phyloP scores from a whole-genome alignment of 345 rosid genomes.

The Lepidium didymum region DNA sequence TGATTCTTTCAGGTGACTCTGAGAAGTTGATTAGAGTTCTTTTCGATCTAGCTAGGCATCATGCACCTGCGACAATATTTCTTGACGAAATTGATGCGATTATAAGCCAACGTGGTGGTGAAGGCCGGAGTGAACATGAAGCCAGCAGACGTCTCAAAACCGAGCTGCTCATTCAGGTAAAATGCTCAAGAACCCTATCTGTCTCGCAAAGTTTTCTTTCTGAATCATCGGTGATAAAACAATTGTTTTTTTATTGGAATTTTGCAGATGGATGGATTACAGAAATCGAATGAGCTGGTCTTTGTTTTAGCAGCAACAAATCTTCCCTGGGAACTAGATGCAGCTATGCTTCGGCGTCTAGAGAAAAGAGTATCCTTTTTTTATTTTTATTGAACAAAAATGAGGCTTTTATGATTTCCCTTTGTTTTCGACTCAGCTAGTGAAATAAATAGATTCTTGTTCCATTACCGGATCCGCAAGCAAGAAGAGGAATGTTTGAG shows the following conservation, averaged over 20 bases:
- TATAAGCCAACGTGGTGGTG: slow-evolving; percentile 97
- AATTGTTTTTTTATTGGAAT: neutral
- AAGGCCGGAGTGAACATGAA: slow-evolving; percentile 94
- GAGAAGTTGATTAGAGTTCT: slow-evolving; percentile 89
- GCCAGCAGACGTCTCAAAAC: slow-evolving; percentile 98
- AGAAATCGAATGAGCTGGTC: slow-evolving; percentile 73
- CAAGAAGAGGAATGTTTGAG: slow-evolving; percentile 89
- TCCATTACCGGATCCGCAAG: slow-evolving; percentile 93
- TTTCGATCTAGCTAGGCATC: slow-evolving; percentile 96
- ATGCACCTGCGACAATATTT: slow-evolving; percentile 93
- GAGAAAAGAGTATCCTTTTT: slow-evolving; percentile 92
- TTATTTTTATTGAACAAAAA: neutral
- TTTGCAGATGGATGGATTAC: slow-evolving; percentile 96
- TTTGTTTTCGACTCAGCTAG: slow-evolving; percentile 29
- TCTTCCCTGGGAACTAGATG: slow-evolving; percentile 98
- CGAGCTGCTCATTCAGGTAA: slow-evolving; percentile 95
- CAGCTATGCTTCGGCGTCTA: slow-evolving; percentile 94
- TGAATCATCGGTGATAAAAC: neutral
- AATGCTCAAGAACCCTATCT: slow-evolving; percentile 12
- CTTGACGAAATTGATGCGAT: slow-evolving; percentile 97
- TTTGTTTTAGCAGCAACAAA: slow-evolving; percentile 97
- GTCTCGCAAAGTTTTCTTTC: neutral
- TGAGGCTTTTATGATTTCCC: neutral
- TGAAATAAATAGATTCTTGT: slow-evolving; percentile 65
- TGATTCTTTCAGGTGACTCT: slow-evolving; percentile 71